Conservation (phyloP, 2,329 filamentous ascomycete species). For the Dactylellina sp. region DNA sequence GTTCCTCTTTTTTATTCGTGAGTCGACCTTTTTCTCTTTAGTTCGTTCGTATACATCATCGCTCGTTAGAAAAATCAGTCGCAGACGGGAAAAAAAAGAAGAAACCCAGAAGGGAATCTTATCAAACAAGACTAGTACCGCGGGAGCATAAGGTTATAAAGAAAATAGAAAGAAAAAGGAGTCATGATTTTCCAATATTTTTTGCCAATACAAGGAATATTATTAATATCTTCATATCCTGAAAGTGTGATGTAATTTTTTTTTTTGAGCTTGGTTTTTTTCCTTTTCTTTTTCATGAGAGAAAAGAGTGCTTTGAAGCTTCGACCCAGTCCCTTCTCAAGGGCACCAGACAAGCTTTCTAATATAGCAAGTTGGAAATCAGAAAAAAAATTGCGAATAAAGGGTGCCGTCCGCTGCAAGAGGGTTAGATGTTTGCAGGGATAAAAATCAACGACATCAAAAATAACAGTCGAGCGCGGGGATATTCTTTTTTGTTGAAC, state of each 20-base stretch:
- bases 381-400: neutral
- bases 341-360: slow-evolving; percentile 38
- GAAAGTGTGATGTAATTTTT: neutral
- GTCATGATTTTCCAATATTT: slow-evolving; percentile 7
- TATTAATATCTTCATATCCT: no score
- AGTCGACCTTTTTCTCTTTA: neutral
- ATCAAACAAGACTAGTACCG: slow-evolving; percentile 16
- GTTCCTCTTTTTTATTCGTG: neutral
- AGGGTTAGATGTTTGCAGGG: neutral
- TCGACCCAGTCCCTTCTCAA: slow-evolving; percentile 32
- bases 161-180: slow-evolving; percentile 20
- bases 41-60: slow-evolving; percentile 12
- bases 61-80: slow-evolving; percentile 4
- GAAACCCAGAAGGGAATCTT: slow-evolving; percentile 1
- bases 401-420: slow-evolving; percentile 1
- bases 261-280: neutral
- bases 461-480: slow-evolving; percentile 18
- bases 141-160: slow-evolving; percentile 7
- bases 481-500: neutral
- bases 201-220: slow-evolving; percentile 1
- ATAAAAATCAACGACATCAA: slow-evolving; percentile 14
- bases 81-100: slow-evolving; percentile 23
- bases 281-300: neutral
- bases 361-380: slow-evolving; percentile 1
- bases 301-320: slow-evolving; percentile 25